A percentile compares a stretch with the other conserved stretches of the same genome.
Conservation (phyloP, 2,329 filamentous ascomycete genomes). For the Neofusicoccum parvum region DNA sequence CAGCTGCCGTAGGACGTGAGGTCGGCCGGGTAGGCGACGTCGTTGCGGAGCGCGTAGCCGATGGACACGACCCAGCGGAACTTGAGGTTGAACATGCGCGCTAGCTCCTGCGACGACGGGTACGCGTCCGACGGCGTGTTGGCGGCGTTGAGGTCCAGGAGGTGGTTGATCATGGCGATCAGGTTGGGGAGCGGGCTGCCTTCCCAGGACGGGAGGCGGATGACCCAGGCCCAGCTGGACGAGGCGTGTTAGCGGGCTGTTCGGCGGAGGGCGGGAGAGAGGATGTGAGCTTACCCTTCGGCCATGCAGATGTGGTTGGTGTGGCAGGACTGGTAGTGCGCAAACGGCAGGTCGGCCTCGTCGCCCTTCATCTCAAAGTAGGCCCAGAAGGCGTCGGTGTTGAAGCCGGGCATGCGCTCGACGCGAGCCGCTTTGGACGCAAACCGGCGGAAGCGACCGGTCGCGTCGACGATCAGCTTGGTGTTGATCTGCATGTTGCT, state of each 20-base stretch:
- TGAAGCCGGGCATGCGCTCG: neutral
- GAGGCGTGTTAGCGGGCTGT: neutral
- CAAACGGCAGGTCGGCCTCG: neutral
- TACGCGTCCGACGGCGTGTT: neutral
- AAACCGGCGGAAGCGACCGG: neutral
- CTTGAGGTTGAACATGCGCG: neutral
- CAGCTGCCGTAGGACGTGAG: neutral
- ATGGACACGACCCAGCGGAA: neutral
- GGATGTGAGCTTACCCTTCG: neutral
- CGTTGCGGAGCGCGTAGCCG: neutral
- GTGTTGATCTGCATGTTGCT: neutral
- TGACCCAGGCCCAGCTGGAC: neutral
- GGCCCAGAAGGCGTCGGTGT: neutral
- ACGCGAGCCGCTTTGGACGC: neutral
- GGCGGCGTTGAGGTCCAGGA: conserved; percentile 2
- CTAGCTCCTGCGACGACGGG: neutral
- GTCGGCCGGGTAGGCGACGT: neutral
- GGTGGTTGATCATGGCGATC: conserved; percentile 4
- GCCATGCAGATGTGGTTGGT: conserved; percentile 3
- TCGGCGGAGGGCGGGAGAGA: neutral
- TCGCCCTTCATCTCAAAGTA: neutral
- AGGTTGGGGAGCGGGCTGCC: neutral
- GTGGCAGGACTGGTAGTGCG: neutral
- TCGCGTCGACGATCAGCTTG: neutral
- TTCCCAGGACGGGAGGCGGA: neutral